Percentiles rank a stretch among this genome's conserved stretches.
phyloP scores from a whole-genome alignment of 2,329 filamentous ascomycete species.

The Sordariomycetes sp. region DNA sequence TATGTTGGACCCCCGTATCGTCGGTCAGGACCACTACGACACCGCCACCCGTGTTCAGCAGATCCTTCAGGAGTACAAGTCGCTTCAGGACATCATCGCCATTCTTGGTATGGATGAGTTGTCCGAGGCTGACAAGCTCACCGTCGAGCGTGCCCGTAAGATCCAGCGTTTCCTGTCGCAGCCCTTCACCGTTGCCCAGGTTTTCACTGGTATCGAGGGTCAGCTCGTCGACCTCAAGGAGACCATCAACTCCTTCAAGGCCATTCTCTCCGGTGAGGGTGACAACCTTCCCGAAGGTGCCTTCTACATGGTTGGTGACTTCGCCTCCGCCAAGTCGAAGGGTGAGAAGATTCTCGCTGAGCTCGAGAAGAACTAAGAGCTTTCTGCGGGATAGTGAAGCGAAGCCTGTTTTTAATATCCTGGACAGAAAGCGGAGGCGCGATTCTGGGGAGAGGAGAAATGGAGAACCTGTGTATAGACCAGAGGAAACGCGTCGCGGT shows the following conservation, averaged over 20 bases:
- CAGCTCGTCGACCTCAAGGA: slow-evolving; percentile 97
- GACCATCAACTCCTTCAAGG: slow-evolving; percentile 96
- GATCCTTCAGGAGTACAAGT: slow-evolving; percentile 99
- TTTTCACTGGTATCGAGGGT: slow-evolving; percentile 92
- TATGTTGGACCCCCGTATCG: slow-evolving; percentile 98
- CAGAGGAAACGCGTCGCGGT: slow-evolving; percentile 35
- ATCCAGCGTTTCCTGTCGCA: slow-evolving; percentile 99
- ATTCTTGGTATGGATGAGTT: slow-evolving; percentile 99
- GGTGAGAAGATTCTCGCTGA: slow-evolving; percentile 99
- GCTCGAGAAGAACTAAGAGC: slow-evolving; percentile 52
- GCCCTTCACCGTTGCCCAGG: slow-evolving; percentile 83
- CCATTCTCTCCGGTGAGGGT: slow-evolving; percentile 89
- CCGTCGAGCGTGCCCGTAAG: slow-evolving; percentile 99
- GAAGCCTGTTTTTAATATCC: slow-evolving; percentile 2
- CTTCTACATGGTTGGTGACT: slow-evolving; percentile 98
- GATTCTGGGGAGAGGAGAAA: not conserved
- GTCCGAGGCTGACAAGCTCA: slow-evolving; percentile 98
- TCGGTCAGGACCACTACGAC: slow-evolving; percentile 96
- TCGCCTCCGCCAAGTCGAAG: slow-evolving; percentile 87
- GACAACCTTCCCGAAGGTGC: slow-evolving; percentile 90
- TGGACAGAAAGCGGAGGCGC: not conserved
- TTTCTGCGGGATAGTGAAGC: slow-evolving; percentile 14
- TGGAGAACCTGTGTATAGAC: slow-evolving; percentile 53
- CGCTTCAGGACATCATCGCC: slow-evolving; percentile 99
- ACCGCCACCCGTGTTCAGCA: slow-evolving; percentile 93